phyloP scores from a whole-genome alignment of 225 moss, liverwort and hornwort species.

The Polytrichum formosum region DNA sequence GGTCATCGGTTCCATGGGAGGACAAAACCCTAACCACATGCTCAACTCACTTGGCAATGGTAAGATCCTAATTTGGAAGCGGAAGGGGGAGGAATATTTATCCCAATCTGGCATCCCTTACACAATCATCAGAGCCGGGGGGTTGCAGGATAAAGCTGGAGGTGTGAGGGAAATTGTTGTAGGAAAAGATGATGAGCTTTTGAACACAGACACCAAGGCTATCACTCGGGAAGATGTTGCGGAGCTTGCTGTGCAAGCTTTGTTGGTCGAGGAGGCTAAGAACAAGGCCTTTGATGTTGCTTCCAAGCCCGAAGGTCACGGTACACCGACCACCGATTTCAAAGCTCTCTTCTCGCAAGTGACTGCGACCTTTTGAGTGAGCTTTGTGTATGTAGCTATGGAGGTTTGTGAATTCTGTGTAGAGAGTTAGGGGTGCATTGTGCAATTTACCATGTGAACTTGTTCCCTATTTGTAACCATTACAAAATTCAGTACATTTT shows the following conservation, averaged over 20 bases:
- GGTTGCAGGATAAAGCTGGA: conserved; percentile 78
- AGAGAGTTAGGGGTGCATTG: neutral
- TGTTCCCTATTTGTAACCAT: neutral
- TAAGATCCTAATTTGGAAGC: conserved; percentile 87
- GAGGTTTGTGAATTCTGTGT: neutral
- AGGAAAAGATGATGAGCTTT: conserved; percentile 63
- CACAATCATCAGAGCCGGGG: conserved; percentile 89
- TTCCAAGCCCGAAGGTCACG: conserved; percentile 49
- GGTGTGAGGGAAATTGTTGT: conserved; percentile 65
- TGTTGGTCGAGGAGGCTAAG: conserved; percentile 25
- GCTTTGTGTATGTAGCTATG: neutral
- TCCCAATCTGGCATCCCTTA: conserved; percentile 70
- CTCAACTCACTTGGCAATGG: conserved; percentile 82
- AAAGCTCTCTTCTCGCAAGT: conserved; percentile 34
- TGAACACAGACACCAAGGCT: conserved; percentile 53
- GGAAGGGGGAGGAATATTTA: conserved; percentile 88
- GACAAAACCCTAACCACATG: conserved; percentile 70
- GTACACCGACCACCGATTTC: conserved; percentile 47
- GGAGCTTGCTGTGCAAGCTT: conserved; percentile 56
- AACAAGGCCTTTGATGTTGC: conserved; percentile 54
- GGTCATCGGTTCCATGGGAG: conserved; percentile 86
- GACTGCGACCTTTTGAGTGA: conserved; percentile 34
- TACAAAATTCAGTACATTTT: neutral
- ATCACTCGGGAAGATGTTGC: conserved; percentile 78
- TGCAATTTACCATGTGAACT: neutral